A percentile compares a stretch with the other conserved stretches of the same genome.
phyloP scores from a whole-genome alignment of 306 rosid genomes.

The Prunus salicina region DNA sequence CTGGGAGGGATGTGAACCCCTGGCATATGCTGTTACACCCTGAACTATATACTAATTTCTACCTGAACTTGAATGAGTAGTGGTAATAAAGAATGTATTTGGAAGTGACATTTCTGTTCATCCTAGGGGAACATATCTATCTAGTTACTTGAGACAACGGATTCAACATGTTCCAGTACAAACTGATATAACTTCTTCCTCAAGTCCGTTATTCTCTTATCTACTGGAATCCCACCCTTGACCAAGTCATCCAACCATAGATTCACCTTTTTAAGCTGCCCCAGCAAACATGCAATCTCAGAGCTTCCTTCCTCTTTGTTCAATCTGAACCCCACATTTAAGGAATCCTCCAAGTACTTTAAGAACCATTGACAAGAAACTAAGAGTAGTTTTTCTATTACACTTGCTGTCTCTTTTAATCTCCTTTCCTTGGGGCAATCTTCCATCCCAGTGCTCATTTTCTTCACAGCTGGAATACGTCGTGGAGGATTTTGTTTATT shows the following conservation, averaged over 20 bases:
- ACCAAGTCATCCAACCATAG: neutral
- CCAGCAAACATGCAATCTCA: neutral
- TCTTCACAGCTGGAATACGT: neutral
- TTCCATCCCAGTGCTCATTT: neutral
- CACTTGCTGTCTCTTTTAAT: neutral
- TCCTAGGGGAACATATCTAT: neutral
- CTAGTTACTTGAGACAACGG: neutral
- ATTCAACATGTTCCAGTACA: neutral
- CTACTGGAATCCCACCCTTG: neutral
- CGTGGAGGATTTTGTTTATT: neutral
- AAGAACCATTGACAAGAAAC: neutral
- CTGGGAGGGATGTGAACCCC: neutral
- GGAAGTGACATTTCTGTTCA: neutral
- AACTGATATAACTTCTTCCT: neutral
- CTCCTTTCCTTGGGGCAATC: neutral
- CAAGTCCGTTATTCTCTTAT: neutral
- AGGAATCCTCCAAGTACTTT: neutral
- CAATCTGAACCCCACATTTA: neutral
- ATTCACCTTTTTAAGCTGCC: neutral
- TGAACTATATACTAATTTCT: neutral
- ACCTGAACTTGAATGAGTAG: neutral
- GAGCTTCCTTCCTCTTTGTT: neutral
- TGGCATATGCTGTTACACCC: neutral
- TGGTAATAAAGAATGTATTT: neutral
- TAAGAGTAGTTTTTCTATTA: neutral